Evolutionary conservation across 148 eudicot genomes (phyloP), one percentile per base, ranked within the genome.

Genomic region (Persicaria tinctoria): DNA sequence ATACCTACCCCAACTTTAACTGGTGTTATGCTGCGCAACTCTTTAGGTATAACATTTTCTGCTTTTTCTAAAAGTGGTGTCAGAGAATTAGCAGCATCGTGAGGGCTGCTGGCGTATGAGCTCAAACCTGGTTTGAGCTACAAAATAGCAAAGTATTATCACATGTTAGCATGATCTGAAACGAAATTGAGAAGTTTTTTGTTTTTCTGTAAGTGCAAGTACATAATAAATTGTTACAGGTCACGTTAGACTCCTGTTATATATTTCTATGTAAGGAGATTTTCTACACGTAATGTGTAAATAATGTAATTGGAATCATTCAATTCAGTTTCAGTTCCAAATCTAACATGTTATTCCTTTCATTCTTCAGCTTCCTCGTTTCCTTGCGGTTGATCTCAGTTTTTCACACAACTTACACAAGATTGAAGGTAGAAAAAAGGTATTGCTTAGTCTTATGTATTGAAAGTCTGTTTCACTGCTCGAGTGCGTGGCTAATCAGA

Each of bases 51-150:
- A 55, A 80, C 97, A 46, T 68, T 80, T 79, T 87, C 87, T 38
- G 97, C 97, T 78, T 82, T 75, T 71, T 85, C 80, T 66, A 95
- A 83, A 76, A 95, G 99, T 18, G 86, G 48, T 54, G 78, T 78
- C 13, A 95, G 73, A 62, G 99, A 95, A 23, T 80, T 59, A 69
- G 99, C 99, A 81, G 99, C 99, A 75, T 88, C 87, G 75, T 80
- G 82, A 55, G 99, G 97, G 73, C 92, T 83, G n/a, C 80, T 85
- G 12, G 97, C 97, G 82, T 72, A 85, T 32, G 88, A 83, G 82
- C 97, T 95, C 81, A 95, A 79, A 49, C 99, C 99, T 78, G 97
- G 97, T 80, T 87, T 92, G 82, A 59, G 55, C 99, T 95, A 81
- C 47, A 66, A 66, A 66, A 14, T 23, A 66, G 14, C 3, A 8